Conservation (phyloP, 176 grass and related monocot genomes). For the Cenchrus purpureus region DNA sequence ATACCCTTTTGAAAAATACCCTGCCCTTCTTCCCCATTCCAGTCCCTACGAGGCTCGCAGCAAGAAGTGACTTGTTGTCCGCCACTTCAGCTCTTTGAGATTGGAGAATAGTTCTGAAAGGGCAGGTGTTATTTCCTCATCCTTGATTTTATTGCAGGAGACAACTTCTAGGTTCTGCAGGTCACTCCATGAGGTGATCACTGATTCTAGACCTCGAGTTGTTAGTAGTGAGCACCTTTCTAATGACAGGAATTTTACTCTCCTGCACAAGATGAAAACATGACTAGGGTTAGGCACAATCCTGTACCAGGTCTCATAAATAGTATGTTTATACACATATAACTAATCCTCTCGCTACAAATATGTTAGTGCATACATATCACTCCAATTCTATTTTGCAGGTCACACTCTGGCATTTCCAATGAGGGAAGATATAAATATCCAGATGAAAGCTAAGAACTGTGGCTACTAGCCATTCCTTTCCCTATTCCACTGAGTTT, state of each 20-base stretch:
- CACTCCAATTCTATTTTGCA: neutral
- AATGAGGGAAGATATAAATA: slow-evolving; percentile 12
- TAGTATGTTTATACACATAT: slow-evolving; percentile 17
- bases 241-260: slow-evolving; percentile 74
- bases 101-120: slow-evolving; percentile 79
- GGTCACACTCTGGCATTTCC: neutral
- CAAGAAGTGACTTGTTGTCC: slow-evolving; percentile 75
- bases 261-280: slow-evolving; percentile 48
- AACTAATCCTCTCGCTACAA: neutral
- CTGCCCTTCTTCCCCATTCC: slow-evolving; percentile 88
- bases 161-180: slow-evolving; percentile 75
- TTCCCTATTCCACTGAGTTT: neutral
- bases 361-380: neutral
- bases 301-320: neutral
- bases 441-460: neutral
- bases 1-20: slow-evolving; percentile 96
- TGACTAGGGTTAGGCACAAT: slow-evolving; percentile 2
- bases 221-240: slow-evolving; percentile 84
- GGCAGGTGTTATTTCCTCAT: slow-evolving; percentile 71
- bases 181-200: slow-evolving; percentile 79
- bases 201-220: slow-evolving; percentile 71
- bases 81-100: slow-evolving; percentile 96
- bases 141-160: slow-evolving; percentile 81
- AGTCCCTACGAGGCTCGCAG: slow-evolving; percentile 61
- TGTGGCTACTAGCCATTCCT: neutral